Evolutionary conservation across 306 rosid species (phyloP).

Genomic region (Purshia tridentata): DNA sequence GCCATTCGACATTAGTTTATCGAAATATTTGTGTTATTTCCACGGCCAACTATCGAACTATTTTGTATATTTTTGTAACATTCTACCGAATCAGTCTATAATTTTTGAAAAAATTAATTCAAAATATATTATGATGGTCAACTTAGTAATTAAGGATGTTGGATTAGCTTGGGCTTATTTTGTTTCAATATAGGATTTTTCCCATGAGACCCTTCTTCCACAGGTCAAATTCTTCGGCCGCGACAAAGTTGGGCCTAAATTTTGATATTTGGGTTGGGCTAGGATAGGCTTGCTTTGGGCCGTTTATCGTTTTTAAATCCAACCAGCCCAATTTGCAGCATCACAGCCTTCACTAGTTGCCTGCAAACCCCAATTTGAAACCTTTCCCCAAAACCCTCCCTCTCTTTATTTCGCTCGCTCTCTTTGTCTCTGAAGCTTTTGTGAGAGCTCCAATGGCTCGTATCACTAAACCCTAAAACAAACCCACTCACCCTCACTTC

Average conservation of each 20-base stretch:
- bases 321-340: slow-evolving; percentile 20
- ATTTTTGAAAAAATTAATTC: no score
- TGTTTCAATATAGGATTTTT: no score
- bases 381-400: slow-evolving; percentile 26
- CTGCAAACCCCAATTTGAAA: background rate
- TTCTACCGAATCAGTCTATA: no score
- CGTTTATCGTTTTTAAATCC: background rate
- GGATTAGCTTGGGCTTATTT: no score
- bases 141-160: no score
- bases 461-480: slow-evolving; percentile 30
- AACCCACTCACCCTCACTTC: background rate
- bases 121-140: no score
- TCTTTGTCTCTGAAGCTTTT: slow-evolving; percentile 10
- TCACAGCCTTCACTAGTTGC: background rate
- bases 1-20: no score
- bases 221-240: no score
- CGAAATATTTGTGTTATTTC: no score
- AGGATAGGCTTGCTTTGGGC: background rate
- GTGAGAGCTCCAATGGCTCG: slow-evolving; percentile 27
- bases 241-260: background rate
- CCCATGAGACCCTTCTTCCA: no score
- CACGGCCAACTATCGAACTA: no score
- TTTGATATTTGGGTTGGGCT: background rate
- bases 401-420: background rate
- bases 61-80: no score